Evolutionary conservation across 148 eudicot genomes (phyloP).

Genomic region (Persicaria maculosa): DNA sequence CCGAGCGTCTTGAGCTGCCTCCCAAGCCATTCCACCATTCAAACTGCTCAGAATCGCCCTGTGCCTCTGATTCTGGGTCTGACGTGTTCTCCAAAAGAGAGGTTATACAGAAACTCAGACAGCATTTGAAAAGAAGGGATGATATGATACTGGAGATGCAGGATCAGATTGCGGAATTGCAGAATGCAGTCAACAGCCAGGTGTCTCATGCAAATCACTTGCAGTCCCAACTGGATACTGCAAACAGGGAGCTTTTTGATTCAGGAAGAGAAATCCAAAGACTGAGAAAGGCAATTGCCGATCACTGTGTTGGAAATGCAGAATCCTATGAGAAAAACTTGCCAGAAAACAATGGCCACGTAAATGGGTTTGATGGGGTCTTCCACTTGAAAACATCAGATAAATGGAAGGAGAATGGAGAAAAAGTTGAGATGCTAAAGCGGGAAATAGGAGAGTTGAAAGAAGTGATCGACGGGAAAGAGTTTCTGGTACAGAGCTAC

Average conservation of each 20-base stretch:
- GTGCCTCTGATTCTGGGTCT: conserved; percentile 89
- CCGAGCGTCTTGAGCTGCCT: conserved; percentile 76
- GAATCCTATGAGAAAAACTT: conserved; percentile 33
- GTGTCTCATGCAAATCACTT: conserved; percentile 63
- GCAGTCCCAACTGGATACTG: conserved; percentile 67
- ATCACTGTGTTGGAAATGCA: conserved; percentile 59
- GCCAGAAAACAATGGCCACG: conserved; percentile 42
- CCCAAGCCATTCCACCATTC: conserved; percentile 77
- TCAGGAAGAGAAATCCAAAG: conserved; percentile 89
- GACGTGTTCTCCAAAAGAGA: conserved; percentile 89
- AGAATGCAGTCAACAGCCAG: conserved; percentile 52
- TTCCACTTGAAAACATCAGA: conserved; percentile 26
- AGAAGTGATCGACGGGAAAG: conserved; percentile 83
- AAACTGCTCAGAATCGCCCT: conserved; percentile 80
- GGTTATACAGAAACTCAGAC: conserved; percentile 89
- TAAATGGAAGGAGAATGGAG: conserved; percentile 42
- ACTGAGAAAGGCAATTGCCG: conserved; percentile 85
- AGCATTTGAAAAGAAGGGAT: conserved; percentile 86
- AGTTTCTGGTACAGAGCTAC: conserved; percentile 69
- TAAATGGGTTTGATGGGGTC: conserved; percentile 55
- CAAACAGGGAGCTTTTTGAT: conserved; percentile 70
- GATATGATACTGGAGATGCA: conserved; percentile 95
- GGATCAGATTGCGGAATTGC: conserved; percentile 81
- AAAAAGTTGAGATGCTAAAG: conserved; percentile 63
- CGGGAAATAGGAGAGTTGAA: conserved; percentile 72